Conservation (phyloP, 2,329 filamentous ascomycete species). For the Xylariomycetidae sp. region DNA sequence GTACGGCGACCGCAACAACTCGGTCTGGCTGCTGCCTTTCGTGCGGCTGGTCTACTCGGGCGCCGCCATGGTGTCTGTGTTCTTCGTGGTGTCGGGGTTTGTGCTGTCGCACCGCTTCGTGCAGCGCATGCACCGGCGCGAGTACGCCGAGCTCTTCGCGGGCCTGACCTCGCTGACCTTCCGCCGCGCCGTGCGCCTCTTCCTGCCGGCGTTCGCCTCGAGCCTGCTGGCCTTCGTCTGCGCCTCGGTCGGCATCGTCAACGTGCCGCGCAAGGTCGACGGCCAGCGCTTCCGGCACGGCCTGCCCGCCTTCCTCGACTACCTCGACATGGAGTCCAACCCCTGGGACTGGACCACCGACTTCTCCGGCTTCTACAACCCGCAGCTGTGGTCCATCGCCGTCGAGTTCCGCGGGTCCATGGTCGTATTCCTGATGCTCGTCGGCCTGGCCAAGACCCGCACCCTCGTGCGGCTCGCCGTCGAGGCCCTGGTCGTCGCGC, state of each 20-base stretch:
- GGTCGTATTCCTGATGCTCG: slow-evolving; percentile 26
- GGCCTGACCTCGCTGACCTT: slow-evolving; percentile 36
- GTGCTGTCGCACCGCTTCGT: slow-evolving; percentile 35
- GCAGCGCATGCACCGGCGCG: slow-evolving; percentile 24
- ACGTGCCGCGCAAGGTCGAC: slow-evolving; percentile 19
- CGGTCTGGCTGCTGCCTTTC: slow-evolving; percentile 32
- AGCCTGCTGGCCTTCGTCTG: slow-evolving; percentile 30
- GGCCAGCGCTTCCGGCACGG: slow-evolving; percentile 21
- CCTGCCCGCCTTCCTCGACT: slow-evolving; percentile 21
- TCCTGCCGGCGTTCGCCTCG: slow-evolving; percentile 34
- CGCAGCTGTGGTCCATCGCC: slow-evolving; percentile 30
- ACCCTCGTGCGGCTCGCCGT: slow-evolving; percentile 21
- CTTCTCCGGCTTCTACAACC: slow-evolving; percentile 27
- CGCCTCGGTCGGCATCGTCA: slow-evolving; percentile 20
- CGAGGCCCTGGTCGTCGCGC: slow-evolving; percentile 16
- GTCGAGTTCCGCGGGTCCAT: slow-evolving; percentile 31
- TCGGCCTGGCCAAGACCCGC: slow-evolving; percentile 23
- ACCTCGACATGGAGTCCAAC: slow-evolving; percentile 25
- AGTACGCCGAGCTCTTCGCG: slow-evolving; percentile 23
- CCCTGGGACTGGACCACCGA: slow-evolving; percentile 24
- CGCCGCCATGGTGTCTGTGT: slow-evolving; percentile 36
- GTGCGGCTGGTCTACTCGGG: slow-evolving; percentile 33
- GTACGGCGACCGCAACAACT: slow-evolving; percentile 25
- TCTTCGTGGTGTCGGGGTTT: slow-evolving; percentile 38
- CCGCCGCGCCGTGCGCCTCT: slow-evolving; percentile 35